Evolutionary conservation across 176 grass and related monocot species (phyloP).

Genomic region (Metroxylon sagu): DNA sequence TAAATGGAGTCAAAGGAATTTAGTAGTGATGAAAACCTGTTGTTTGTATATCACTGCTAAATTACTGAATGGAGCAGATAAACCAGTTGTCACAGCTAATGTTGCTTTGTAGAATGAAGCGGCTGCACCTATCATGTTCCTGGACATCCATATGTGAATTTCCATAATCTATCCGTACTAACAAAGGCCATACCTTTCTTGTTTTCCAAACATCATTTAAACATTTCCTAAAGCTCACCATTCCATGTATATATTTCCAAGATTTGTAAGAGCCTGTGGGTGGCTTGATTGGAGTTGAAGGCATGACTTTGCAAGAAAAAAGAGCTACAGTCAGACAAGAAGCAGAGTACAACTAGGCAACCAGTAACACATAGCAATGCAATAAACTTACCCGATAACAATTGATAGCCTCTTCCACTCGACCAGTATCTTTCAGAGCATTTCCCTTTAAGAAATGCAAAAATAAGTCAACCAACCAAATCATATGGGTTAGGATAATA

Average conservation of each 20-base stretch:
- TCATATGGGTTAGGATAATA: too few species aligned
- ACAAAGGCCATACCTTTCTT: background rate
- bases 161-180: background rate
- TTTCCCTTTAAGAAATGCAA: constrained; percentile 42
- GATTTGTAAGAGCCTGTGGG: constrained; percentile 78
- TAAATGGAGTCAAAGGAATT: too few species aligned
- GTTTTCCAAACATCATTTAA: background rate
- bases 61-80: constrained; percentile 84
- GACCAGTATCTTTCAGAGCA: constrained; percentile 84
- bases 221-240: constrained; percentile 45
- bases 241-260: constrained; percentile 95
- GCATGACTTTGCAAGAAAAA: constrained; percentile 51
- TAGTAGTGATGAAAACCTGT: constrained; percentile 34
- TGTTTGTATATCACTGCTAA: constrained; percentile 94
- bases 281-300: constrained; percentile 76
- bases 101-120: constrained; percentile 82
- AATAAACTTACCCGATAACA: constrained; percentile 53
- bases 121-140: constrained; percentile 60
- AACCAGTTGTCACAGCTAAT: constrained; percentile 67
- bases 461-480: too few species aligned
- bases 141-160: constrained; percentile 26
- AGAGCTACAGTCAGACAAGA: background rate
- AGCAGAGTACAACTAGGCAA: too few species aligned
- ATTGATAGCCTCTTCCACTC: constrained; percentile 83
- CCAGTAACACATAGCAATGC: constrained; percentile 4